These are phyloP conservation scores for Aspergillus amoenus DNA, from an alignment of 2,329 filamentous ascomycete genomes.

Conservation along the genomic window DNA sequence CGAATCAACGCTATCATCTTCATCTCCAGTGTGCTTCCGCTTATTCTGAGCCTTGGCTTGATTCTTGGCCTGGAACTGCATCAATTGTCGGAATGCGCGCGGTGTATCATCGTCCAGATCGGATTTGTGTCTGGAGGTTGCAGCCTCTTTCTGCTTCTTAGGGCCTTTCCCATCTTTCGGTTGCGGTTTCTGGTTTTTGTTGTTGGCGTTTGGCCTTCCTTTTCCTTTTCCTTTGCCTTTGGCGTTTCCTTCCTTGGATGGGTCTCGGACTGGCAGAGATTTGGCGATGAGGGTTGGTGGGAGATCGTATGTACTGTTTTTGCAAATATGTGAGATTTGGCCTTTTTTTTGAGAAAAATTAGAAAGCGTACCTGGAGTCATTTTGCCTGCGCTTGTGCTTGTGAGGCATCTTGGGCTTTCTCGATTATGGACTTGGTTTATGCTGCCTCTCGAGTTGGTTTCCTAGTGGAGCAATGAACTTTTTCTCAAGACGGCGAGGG, in stretches of 20 bases:
- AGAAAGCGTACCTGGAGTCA: slow-evolving; percentile 19
- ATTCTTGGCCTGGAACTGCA: slow-evolving; percentile 63
- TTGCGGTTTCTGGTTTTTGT: slow-evolving; percentile 14
- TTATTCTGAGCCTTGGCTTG: slow-evolving; percentile 47
- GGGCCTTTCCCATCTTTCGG: slow-evolving; percentile 14
- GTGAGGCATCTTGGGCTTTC: slow-evolving; percentile 66
- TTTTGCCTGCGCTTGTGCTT: slow-evolving; percentile 71
- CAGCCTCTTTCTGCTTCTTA: slow-evolving; percentile 15
- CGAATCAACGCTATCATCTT: slow-evolving; percentile 19
- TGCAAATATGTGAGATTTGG: slow-evolving; percentile 19
- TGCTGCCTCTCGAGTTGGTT: neutral
- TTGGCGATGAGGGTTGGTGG: slow-evolving; percentile 61
- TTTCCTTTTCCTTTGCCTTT: slow-evolving; percentile 33
- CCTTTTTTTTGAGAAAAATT: neutral
- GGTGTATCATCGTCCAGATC: slow-evolving; percentile 71
- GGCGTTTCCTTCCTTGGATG: slow-evolving; percentile 38
- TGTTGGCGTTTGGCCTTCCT: slow-evolving; percentile 52
- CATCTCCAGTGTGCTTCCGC: slow-evolving; percentile 40
- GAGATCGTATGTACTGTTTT: slow-evolving; percentile 52
- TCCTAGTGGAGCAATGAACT: neutral
- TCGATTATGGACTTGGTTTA: neutral
- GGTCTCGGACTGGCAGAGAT: slow-evolving; percentile 56
- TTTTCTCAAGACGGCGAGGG: neutral
- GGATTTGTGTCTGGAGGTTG: slow-evolving; percentile 30
- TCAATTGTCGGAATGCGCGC: slow-evolving; percentile 80